These are phyloP conservation scores for Blumeria graminis DNA, from an alignment of 2,329 filamentous ascomycete species.

Conservation along the genomic window DNA sequence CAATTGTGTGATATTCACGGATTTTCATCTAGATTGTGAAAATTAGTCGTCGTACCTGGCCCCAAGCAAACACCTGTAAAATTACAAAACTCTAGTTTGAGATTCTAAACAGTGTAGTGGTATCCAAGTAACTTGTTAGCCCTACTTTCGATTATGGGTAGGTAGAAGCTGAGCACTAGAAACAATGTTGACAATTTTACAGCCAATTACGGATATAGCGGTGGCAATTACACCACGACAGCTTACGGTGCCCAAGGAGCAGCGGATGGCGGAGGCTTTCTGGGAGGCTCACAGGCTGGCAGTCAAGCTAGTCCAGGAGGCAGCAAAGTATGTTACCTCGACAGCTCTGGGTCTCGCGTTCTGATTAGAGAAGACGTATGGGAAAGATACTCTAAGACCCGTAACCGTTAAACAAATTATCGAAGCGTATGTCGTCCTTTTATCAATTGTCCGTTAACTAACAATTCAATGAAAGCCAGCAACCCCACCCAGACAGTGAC, in stretches of 20 bases:
- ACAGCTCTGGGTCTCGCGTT: not conserved
- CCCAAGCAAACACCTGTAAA: too few species aligned
- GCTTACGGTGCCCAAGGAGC: slow-evolving; percentile 26
- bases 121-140: too few species aligned
- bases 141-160: not conserved
- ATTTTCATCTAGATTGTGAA: too few species aligned
- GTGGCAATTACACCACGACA: slow-evolving; percentile 12
- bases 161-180: not conserved
- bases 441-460: slow-evolving; percentile 2
- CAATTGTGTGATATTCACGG: too few species aligned
- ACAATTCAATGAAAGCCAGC: slow-evolving; percentile 19
- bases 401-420: slow-evolving; percentile 90
- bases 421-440: slow-evolving; percentile 27
- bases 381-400: slow-evolving; percentile 70
- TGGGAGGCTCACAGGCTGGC: slow-evolving; percentile 34
- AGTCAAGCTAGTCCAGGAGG: slow-evolving; percentile 25
- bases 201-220: slow-evolving; percentile 14
- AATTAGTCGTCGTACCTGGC: too few species aligned
- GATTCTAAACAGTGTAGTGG: too few species aligned
- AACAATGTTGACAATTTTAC: not conserved
- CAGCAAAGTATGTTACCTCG: slow-evolving; percentile 19
- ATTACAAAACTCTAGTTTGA: too few species aligned
- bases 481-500: slow-evolving; percentile 43
- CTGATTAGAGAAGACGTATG: slow-evolving; percentile 20
- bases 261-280: slow-evolving; percentile 37